Conservation (phyloP, 306 rosid species). For the Lagenaria siceraria region DNA sequence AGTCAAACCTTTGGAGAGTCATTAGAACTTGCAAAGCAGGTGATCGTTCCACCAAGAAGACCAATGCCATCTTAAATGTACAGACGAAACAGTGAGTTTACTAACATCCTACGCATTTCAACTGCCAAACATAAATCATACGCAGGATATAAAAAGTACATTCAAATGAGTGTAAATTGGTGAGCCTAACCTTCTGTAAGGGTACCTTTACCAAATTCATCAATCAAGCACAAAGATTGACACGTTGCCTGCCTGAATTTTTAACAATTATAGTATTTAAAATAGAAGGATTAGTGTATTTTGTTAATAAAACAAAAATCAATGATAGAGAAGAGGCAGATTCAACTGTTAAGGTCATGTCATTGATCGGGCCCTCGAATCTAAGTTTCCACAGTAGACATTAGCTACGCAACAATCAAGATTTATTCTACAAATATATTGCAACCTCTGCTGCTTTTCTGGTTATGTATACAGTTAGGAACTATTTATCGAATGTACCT, state of each 20-base stretch:
- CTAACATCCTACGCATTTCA: constrained; percentile 4
- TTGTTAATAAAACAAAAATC: not conserved
- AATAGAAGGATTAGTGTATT: not conserved
- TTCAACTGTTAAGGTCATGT: constrained; percentile 3
- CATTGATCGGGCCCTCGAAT: not conserved
- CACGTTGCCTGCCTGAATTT: constrained; percentile 77
- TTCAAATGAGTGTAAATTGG: constrained; percentile 7
- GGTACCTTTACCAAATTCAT: constrained; percentile 97
- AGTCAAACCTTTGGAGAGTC: constrained; percentile 75
- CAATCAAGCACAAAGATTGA: constrained; percentile 64
- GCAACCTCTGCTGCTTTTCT: not conserved
- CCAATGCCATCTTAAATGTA: constrained; percentile 76
- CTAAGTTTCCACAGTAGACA: not conserved
- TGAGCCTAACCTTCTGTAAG: constrained; percentile 84
- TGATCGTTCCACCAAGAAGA: constrained; percentile 84
- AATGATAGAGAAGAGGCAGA: not conserved
- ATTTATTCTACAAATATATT: not conserved
- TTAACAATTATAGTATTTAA: not conserved
- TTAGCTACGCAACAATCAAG: not conserved
- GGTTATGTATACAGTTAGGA: not conserved
- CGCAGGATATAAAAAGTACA: constrained; percentile 1
- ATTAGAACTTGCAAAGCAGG: constrained; percentile 46
- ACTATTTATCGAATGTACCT: constrained; percentile 38
- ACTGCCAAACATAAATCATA: constrained; percentile 4
- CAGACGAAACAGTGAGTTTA: constrained; percentile 10